Evolutionary conservation across 768 basidiomycete genomes (phyloP), one percentile per base, ranked within the genome.

Genomic region (Panaeolus papilionaceus): DNA sequence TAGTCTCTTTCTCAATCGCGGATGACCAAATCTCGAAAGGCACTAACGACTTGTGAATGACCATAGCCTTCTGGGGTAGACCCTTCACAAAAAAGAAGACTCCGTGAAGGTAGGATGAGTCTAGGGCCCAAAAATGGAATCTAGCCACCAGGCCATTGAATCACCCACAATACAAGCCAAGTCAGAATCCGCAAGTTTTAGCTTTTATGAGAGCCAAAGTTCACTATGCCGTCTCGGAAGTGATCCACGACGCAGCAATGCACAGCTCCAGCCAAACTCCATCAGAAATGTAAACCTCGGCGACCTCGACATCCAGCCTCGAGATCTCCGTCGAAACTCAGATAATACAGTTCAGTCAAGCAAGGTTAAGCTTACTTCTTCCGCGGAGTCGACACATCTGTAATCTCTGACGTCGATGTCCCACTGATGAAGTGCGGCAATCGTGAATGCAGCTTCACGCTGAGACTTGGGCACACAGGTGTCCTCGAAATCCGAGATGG

Each of bases 371-470:
- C 84, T 71, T 66, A 91, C 92, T 78, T 92, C 90, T 78, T 96
- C 93, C 16, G 94, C 95, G 47, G 93, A 90, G 63, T 84, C 83
- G 54, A 94, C 83, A 70, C 95, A 97, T n/a, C 88, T 82, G 51
- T 89, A 87, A 74, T 97, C 95, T 69, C 92, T 87, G 49, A 92
- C 80, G 38, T 90, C 86, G 80, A 95, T 90, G 68, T 93, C 92
- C 95, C 95, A 97, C 75, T 97, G 95, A 76, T 96, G 95, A 28
- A 96, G 82, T 18, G 95, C 95, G 2, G 93, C 92, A 64, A 97
- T 88, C 2, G 92, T 95, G 79, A 95, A 97, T 9, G 86, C 76
- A 0, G 93, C 91, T 75, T 94, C 85, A 61, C 95, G 89, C 73
- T 94, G 92, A 11, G 85, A 83, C 75, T 89, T 89, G 3, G 94